Conservation (phyloP, 768 basidiomycete genomes). For the Cyathus striatus region DNA sequence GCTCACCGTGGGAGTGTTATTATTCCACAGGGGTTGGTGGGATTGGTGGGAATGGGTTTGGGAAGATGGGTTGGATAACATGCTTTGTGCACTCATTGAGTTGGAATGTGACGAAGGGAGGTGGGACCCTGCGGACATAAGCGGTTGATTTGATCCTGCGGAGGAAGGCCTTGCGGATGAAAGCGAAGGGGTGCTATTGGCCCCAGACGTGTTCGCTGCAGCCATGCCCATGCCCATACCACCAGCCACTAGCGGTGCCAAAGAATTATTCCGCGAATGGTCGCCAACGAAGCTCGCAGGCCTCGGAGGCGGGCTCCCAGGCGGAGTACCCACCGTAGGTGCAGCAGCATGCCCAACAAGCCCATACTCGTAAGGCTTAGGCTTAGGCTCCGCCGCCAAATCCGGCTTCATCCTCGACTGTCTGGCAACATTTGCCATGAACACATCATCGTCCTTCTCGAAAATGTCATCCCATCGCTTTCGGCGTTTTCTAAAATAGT, state of each 20-base stretch:
- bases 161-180: not conserved
- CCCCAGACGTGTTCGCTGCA: not conserved
- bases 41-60: not conserved
- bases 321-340: slow-evolving; percentile 13
- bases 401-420: slow-evolving; percentile 10
- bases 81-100: not conserved
- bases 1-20: slow-evolving; percentile 3
- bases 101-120: not conserved
- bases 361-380: slow-evolving; percentile 61
- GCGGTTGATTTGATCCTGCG: not conserved
- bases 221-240: not conserved
- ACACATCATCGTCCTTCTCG: slow-evolving; percentile 34
- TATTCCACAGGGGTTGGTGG: not conserved
- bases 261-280: slow-evolving; percentile 11
- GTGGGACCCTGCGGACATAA: slow-evolving; percentile 1
- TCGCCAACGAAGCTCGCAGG: slow-evolving; percentile 16
- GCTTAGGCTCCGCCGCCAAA: slow-evolving; percentile 26
- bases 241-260: slow-evolving; percentile 8
- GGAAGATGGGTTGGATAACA: not conserved
- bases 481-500: slow-evolving; percentile 33
- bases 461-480: slow-evolving; percentile 48
- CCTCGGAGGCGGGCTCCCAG: slow-evolving; percentile 31
- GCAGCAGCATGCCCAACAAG: slow-evolving; percentile 43
- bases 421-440: slow-evolving; percentile 11
- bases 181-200: not conserved